Evolutionary conservation across 768 basidiomycete genomes (phyloP), one percentile per base, ranked within the genome.

Genomic region (Amanita muscaria): DNA sequence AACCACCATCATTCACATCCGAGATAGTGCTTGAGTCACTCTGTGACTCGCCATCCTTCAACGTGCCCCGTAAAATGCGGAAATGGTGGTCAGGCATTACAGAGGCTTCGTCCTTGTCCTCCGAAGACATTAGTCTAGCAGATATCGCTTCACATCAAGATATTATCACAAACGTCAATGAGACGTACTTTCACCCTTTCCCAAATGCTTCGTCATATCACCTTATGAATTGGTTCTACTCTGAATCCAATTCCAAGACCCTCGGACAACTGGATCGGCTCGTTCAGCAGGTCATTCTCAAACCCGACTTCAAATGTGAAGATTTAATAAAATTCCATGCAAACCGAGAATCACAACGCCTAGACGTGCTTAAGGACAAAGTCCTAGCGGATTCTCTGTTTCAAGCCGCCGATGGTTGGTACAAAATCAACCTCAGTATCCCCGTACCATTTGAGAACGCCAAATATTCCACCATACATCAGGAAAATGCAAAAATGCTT

Each of bases 361-460:
- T 40, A 6, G 38, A 40, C n/a, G 16, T n/a, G 4, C 21, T 38
- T 11, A 5, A 7, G 21, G 22, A 40, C n/a, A 5, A 9, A 5
- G 29, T 11, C 3, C 25, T 42, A 31, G 19, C 48, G 2, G 25
- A 38, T 22, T 34, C 44, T 1, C 23, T 45, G 10, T 38, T 30
- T 21, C 11, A 1, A 6, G 14, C n/a, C 23, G 55, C 27, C 7
- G 51, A 50, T 48, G 58, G 54, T 9, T 63, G 62, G 59, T 52
- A 30, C 7, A 46, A 49, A 12, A 44, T 25, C 0, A 47, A 32
- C 12, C 59, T 57, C 21, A 55, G 36, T 35, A 62, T 53, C 32
- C 35, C n/a, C n/a, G 56, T 51, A 33, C 64, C 46, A 11, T 44
- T 42, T 18, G 51, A 53, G 2, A 16, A 49, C 1, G 33, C 29